Conservation (phyloP, 1,284 basidiomycete genomes). For the Ganoderma multipileum region DNA sequence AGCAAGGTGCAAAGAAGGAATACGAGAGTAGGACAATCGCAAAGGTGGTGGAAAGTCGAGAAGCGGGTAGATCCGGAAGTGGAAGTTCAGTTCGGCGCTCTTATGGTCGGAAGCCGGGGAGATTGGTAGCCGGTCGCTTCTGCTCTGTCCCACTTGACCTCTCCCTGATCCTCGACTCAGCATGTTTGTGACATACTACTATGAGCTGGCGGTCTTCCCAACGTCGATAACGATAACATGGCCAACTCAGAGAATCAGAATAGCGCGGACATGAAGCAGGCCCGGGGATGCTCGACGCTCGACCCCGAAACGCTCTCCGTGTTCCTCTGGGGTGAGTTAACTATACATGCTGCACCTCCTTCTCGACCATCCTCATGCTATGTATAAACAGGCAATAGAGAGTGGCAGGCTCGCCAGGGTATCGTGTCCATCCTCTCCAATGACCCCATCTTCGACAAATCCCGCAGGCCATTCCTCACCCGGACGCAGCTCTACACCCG, state of each 20-base stretch:
- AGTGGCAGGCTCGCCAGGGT: slow-evolving; percentile 56
- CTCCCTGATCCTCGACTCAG: neutral
- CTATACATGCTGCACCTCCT: too few species aligned
- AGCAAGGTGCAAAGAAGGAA: too few species aligned
- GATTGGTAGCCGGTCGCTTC: neutral
- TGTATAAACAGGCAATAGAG: slow-evolving; percentile 47
- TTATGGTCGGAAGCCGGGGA: neutral
- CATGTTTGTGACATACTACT: neutral
- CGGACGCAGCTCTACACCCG: slow-evolving; percentile 58
- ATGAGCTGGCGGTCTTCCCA: too few species aligned
- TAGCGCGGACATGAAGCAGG: slow-evolving; percentile 22
- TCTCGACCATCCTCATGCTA: neutral
- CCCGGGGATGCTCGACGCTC: slow-evolving; percentile 11
- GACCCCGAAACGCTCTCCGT: slow-evolving; percentile 12
- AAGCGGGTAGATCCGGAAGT: too few species aligned
- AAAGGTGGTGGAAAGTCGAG: too few species aligned
- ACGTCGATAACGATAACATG: neutral
- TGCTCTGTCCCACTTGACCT: neutral
- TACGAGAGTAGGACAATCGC: too few species aligned
- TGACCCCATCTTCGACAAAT: slow-evolving; percentile 74
- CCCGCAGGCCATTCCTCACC: slow-evolving; percentile 56
- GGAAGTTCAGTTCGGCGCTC: too few species aligned
- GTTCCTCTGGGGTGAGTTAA: slow-evolving; percentile 22
- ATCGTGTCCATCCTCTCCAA: slow-evolving; percentile 57
- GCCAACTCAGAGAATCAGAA: neutral